These are phyloP conservation scores for Urochloa ruziziensis DNA, from an alignment of 176 grass and related monocot species.

Conservation along the genomic window DNA sequence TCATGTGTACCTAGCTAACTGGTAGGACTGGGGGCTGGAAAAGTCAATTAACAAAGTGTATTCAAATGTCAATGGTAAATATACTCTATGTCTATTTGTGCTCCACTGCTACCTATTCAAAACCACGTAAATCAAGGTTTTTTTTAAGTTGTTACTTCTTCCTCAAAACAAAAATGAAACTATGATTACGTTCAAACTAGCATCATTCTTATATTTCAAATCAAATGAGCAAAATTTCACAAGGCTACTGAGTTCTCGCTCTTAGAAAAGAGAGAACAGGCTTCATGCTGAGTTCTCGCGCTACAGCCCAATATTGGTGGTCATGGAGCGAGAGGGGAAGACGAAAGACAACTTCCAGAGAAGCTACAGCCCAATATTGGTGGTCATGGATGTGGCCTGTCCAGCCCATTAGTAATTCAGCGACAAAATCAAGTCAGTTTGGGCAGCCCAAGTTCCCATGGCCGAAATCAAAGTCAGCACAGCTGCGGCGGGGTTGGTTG, in stretches of 20 bases:
- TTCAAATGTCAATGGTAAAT: background rate
- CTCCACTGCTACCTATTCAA: background rate
- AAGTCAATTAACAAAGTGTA: slow-evolving; percentile 19
- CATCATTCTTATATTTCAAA: background rate
- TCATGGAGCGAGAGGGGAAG: no score
- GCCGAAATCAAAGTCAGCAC: background rate
- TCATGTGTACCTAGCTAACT: slow-evolving; percentile 27
- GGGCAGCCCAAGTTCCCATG: background rate
- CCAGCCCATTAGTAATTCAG: background rate
- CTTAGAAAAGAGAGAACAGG: no score
- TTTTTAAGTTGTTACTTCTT: no score
- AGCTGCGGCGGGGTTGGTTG: no score
- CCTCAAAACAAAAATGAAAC: background rate
- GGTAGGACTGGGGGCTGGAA: slow-evolving; percentile 26
- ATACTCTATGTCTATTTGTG: background rate
- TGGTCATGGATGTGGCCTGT: no score
- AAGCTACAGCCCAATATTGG: no score
- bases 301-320: no score
- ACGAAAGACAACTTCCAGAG: no score
- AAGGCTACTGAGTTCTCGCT: background rate
- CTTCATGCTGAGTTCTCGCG: no score
- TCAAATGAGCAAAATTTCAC: background rate
- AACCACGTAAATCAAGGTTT: background rate
- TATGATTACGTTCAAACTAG: background rate
- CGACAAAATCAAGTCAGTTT: background rate